A percentile compares a stretch with the other conserved stretches of the same genome.
phyloP scores from a whole-genome alignment of 1,284 basidiomycete genomes.

The Prillingera fragicola region DNA sequence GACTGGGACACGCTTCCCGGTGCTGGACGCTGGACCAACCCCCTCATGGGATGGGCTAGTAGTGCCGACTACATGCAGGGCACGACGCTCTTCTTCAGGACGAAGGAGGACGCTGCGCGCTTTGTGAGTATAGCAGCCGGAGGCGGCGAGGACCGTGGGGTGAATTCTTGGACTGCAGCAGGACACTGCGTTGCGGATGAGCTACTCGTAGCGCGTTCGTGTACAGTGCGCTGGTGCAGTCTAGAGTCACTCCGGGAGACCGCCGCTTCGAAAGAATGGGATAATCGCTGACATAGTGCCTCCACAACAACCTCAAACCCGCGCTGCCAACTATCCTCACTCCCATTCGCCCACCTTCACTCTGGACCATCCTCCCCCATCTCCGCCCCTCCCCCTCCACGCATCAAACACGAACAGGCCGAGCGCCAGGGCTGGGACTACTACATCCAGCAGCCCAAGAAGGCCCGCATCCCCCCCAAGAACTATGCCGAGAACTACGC shows the following conservation, averaged over 20 bases:
- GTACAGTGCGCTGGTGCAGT: too few species aligned
- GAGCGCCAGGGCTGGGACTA: constrained; percentile 51
- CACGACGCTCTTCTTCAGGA: constrained; percentile 76
- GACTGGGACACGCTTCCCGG: constrained; percentile 91
- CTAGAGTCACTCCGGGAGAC: too few species aligned
- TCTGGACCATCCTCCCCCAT: background rate
- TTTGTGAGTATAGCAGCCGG: constrained; percentile 52
- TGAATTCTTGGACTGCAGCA: too few species aligned
- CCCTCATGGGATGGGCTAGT: constrained; percentile 95
- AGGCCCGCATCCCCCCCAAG: constrained; percentile 75
- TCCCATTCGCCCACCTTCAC: background rate
- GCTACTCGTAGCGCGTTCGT: too few species aligned
- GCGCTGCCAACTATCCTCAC: too few species aligned
- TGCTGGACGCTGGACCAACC: constrained; percentile 93
- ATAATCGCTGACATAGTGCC: too few species aligned
- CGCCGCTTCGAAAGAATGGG: too few species aligned
- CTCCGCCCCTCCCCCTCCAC: too few species aligned
- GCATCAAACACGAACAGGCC: too few species aligned
- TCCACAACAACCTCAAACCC: too few species aligned
- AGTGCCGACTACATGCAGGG: constrained; percentile 98
- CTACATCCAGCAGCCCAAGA: constrained; percentile 61
- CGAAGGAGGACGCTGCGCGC: constrained; percentile 86
- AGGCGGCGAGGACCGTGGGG: too few species aligned
- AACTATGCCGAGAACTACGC: constrained; percentile 68
- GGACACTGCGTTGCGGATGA: too few species aligned